Evolutionary conservation across 225 moss, liverwort and hornwort species (phyloP).

Genomic region (Bryum argenteum): DNA sequence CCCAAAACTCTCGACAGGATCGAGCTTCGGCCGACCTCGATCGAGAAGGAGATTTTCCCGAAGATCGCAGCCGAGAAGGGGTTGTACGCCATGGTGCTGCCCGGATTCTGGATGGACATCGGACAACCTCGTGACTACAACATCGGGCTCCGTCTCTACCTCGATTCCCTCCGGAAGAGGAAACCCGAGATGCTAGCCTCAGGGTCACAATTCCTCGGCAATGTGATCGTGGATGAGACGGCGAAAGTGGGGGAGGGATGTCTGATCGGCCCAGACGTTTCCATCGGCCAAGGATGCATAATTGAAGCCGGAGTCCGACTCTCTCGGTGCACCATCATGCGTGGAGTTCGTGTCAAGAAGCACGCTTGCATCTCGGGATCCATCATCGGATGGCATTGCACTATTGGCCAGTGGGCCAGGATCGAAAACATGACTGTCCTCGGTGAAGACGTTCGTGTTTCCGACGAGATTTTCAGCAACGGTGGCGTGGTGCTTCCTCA

Average conservation of each 20-base stretch:
- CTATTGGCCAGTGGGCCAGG: slow-evolving; percentile 90
- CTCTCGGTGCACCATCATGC: slow-evolving; percentile 92
- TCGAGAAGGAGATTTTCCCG: slow-evolving; percentile 95
- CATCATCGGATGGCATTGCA: slow-evolving; percentile 95
- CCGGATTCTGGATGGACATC: slow-evolving; percentile 99
- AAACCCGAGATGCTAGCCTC: slow-evolving; percentile 53
- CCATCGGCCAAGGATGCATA: slow-evolving; percentile 82
- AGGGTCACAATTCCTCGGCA: slow-evolving; percentile 64
- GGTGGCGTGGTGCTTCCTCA: slow-evolving; percentile 94
- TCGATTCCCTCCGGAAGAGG: slow-evolving; percentile 69
- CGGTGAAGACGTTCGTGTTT: slow-evolving; percentile 93
- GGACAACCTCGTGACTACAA: slow-evolving; percentile 98
- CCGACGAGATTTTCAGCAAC: slow-evolving; percentile 93
- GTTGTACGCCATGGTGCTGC: slow-evolving; percentile 86
- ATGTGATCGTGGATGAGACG: slow-evolving; percentile 76
- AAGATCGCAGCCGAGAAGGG: slow-evolving; percentile 70
- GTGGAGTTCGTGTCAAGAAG: slow-evolving; percentile 91
- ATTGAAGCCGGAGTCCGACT: slow-evolving; percentile 90
- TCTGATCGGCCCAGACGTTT: slow-evolving; percentile 87
- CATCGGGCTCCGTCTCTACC: slow-evolving; percentile 80
- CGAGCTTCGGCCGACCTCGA: slow-evolving; percentile 82
- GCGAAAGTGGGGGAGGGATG: slow-evolving; percentile 88
- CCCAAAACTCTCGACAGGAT: slow-evolving; percentile 70
- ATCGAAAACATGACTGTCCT: slow-evolving; percentile 97
- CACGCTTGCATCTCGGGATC: slow-evolving; percentile 92